Evolutionary conservation across 441 rosid species (phyloP).

Genomic region (Corymbia citriodora): DNA sequence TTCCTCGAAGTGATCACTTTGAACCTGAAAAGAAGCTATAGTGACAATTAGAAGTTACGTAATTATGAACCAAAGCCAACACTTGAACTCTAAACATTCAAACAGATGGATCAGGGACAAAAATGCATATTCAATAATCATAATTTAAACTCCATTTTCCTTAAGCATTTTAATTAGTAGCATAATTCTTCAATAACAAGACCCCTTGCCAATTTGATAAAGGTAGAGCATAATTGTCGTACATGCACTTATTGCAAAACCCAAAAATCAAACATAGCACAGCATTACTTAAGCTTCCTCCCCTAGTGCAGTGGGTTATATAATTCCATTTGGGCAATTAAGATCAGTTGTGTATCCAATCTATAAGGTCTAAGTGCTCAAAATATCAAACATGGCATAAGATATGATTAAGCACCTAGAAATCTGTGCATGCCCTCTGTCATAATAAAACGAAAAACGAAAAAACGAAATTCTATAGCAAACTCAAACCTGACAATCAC

Average conservation of each 20-base stretch:
- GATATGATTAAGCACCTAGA: background rate
- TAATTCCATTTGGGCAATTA: background rate
- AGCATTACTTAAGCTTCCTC: background rate
- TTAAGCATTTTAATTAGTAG: background rate
- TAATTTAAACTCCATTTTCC: background rate
- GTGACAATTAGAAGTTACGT: background rate
- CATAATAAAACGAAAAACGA: background rate
- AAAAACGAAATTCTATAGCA: background rate
- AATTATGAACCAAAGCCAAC: background rate
- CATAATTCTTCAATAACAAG: background rate
- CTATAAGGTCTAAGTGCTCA: background rate
- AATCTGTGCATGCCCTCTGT: background rate
- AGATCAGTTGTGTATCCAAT: background rate
- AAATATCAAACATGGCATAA: background rate
- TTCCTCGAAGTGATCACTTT: constrained; percentile 23
- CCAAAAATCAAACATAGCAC: background rate
- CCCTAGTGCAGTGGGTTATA: background rate
- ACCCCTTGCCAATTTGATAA: background rate
- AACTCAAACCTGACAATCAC: background rate
- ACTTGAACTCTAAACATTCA: background rate
- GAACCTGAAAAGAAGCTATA: constrained; percentile 20
- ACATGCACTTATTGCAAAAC: background rate
- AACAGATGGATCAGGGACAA: background rate
- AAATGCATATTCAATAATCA: background rate
- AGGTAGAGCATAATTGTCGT: background rate